Evolutionary conservation across 1,284 basidiomycete genomes (phyloP), one percentile per base, ranked within the genome.

Genomic region (Austroboletus rostrupii): DNA sequence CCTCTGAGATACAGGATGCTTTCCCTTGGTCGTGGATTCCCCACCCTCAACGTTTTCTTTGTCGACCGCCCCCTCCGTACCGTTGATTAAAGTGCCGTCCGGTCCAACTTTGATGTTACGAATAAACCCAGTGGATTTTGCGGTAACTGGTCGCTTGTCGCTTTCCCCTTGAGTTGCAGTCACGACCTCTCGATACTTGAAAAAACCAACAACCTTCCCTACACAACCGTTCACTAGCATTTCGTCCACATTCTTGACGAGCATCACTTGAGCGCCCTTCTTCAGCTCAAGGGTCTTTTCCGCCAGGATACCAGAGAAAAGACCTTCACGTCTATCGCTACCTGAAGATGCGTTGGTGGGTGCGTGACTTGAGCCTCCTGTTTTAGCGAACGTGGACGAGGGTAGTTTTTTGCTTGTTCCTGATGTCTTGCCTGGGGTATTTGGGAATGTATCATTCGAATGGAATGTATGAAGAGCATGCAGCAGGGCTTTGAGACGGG

Each of bases 231-330:
- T 92, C 47, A 89, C 88, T 2, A 91, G 76, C 43, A 76, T 76
- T 42, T 85, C 80, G 59, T 89, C 87, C 8, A 87, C 64, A 58
- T 92, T 92, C 73, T 90, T 90, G 69, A 90, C 80, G n/a, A 91
- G 71, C 78, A 80, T 81, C 12, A 81, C 79, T 53, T 81, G 77
- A 0, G 77, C 73, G 3, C 68, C 72, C 16, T 74, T 68, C 63
- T 87, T 86, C 48, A 91, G 73, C 2, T 69, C 63, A 29, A 90
- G 68, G 3, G 61, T 64, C 39, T 62, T 64, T 19, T 77, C 73
- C 0, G 79, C 80, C 62, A 81, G 76, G 58, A 84, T 72, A 56
- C 74, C 77, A 7, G 70, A 61, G 16, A 83, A 69, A 17, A 80
- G 65, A 47, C 76, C 77, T 26, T 72, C 71, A 19, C 75, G 71